Percentiles rank a stretch among this genome's conserved stretches.
These are phyloP conservation scores for Thelephora terrestris DNA, from an alignment of 1,284 basidiomycete genomes.

Conservation along the genomic window DNA sequence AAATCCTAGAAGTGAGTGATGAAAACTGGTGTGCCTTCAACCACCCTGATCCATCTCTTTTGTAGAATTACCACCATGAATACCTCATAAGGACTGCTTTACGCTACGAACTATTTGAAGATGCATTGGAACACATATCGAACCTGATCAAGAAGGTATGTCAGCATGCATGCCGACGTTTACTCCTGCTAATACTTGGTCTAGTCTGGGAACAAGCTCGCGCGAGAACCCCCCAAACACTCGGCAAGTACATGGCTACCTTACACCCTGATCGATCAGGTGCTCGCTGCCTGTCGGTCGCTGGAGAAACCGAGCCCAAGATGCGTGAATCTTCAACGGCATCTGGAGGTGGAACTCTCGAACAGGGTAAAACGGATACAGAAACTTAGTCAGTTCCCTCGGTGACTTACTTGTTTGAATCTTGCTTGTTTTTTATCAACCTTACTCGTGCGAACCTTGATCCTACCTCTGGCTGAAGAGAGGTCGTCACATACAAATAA, in stretches of 20 bases:
- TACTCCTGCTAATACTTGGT: neutral
- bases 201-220: conserved; percentile 38
- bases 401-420: neutral
- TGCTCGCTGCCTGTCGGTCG: conserved; percentile 57
- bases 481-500: too few relatives aligned
- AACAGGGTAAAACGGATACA: conserved; percentile 55
- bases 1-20: conserved; percentile 54
- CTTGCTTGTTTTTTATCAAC: too few relatives aligned
- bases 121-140: conserved; percentile 66
- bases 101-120: conserved; percentile 70
- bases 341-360: conserved; percentile 46
- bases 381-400: conserved; percentile 33
- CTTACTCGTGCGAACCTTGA: too few relatives aligned
- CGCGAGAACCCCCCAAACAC: conserved; percentile 43
- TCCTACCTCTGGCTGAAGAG: too few relatives aligned
- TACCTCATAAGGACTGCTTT: conserved; percentile 68
- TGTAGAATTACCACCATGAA: conserved; percentile 64
- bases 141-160: conserved; percentile 63
- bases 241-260: conserved; percentile 68
- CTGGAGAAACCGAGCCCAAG: conserved; percentile 40
- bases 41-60: conserved; percentile 7
- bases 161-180: conserved; percentile 5
- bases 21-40: conserved; percentile 5
- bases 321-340: conserved; percentile 29
- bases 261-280: conserved; percentile 81